A percentile compares a stretch with the other conserved stretches of the same genome.
phyloP scores from a whole-genome alignment of 208 protist genomes.

The Crithidia acanthocephali region DNA sequence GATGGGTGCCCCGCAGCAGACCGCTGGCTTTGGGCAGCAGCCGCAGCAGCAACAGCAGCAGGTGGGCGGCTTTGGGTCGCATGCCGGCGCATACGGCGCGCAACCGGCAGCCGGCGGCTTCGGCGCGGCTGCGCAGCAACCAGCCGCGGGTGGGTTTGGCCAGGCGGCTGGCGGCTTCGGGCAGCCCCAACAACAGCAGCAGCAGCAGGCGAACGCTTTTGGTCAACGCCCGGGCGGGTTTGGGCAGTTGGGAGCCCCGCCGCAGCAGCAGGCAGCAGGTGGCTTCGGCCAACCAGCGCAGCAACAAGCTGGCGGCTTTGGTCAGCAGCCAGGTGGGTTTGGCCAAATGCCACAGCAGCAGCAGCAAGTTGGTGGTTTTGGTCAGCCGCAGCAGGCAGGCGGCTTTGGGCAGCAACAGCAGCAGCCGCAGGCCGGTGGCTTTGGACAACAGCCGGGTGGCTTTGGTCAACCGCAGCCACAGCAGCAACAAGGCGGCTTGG shows the following conservation, averaged over 20 bases:
- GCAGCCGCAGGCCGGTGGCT: slow-evolving; percentile 1
- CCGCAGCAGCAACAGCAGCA: slow-evolving; percentile 21
- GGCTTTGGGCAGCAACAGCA: slow-evolving; percentile 44
- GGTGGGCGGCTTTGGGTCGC: not conserved
- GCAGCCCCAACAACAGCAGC: slow-evolving; percentile 13
- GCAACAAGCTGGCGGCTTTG: slow-evolving; percentile 16
- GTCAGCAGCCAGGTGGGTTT: slow-evolving; percentile 36
- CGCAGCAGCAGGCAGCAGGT: too few species aligned
- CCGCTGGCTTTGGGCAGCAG: slow-evolving; percentile 46
- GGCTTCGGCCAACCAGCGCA: slow-evolving; percentile 45
- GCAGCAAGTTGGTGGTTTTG: slow-evolving; percentile 31
- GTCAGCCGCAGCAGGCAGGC: slow-evolving; percentile 18
- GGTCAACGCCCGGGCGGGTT: slow-evolving; percentile 30
- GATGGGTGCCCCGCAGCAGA: slow-evolving; percentile 23
- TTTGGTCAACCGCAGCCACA: slow-evolving; percentile 10
- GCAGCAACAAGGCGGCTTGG: slow-evolving; percentile 23
- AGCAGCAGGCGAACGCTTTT: slow-evolving; percentile 34
- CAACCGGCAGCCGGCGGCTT: too few species aligned
- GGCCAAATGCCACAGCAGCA: slow-evolving; percentile 11
- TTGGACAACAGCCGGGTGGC: slow-evolving; percentile 24
- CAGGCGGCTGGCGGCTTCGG: too few species aligned
- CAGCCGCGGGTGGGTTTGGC: too few species aligned
- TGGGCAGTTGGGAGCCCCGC: too few species aligned
- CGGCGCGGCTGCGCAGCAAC: too few species aligned
- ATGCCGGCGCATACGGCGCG: too few species aligned